A percentile compares a stretch with the other conserved stretches of the same genome.
Evolutionary conservation across 805 yeast species (phyloP).

Genomic region (Ogataea trehalophila): DNA sequence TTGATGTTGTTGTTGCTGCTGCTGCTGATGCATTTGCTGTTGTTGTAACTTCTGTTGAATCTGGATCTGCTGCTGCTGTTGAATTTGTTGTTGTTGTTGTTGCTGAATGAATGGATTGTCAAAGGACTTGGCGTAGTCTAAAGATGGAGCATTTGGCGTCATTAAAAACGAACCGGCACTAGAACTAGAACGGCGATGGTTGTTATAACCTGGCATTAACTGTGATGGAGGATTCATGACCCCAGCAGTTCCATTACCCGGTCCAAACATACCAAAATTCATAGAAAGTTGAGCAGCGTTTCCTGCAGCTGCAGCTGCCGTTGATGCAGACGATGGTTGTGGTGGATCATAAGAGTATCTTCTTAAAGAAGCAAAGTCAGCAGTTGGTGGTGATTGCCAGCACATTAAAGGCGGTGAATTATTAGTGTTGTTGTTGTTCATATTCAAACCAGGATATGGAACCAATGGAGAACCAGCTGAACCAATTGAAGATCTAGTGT

Average conservation of each 20-base stretch:
- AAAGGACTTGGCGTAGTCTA: slow-evolving; percentile 22
- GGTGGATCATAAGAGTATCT: slow-evolving; percentile 22
- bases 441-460: slow-evolving; percentile 8
- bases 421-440: slow-evolving; percentile 4
- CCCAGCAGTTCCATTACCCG: background rate
- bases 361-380: slow-evolving; percentile 21
- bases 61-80: background rate
- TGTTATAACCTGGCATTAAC: background rate
- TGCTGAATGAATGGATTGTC: slow-evolving; percentile 11
- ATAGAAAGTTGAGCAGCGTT: slow-evolving; percentile 3
- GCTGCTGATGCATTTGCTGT: slow-evolving; percentile 5
- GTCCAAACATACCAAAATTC: background rate
- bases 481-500: slow-evolving; percentile 20
- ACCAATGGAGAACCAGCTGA: slow-evolving; percentile 23
- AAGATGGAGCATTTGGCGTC: slow-evolving; percentile 15
- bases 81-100: slow-evolving; percentile 10
- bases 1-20: slow-evolving; percentile 1
- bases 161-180: slow-evolving; percentile 6
- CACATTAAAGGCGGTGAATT: slow-evolving; percentile 13
- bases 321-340: background rate
- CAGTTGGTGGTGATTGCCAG: slow-evolving; percentile 24
- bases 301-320: slow-evolving; percentile 5
- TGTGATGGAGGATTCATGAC: background rate
- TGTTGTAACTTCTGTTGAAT: slow-evolving; percentile 2
- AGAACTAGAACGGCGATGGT: slow-evolving; percentile 11